A percentile compares a stretch with the other conserved stretches of the same genome.
Evolutionary conservation across 768 basidiomycete species (phyloP).

Genomic region (Phylloporus sp.): DNA sequence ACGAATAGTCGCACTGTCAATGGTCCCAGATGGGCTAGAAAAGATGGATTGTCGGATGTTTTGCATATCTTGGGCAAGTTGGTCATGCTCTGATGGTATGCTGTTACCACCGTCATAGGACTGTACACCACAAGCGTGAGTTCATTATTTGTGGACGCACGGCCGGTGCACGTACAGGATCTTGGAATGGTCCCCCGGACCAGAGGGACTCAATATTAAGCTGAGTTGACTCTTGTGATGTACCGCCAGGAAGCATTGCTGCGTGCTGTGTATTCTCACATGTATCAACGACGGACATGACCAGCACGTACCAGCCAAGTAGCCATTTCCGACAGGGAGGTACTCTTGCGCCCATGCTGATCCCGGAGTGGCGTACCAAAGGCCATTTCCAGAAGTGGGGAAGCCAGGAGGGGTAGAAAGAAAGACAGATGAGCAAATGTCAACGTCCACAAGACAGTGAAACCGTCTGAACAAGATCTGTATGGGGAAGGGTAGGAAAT

Average conservation of each 20-base stretch:
- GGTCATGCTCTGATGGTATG: constrained; percentile 38
- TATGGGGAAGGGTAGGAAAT: constrained; percentile 15
- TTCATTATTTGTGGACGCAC: neutral
- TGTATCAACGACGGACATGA: neutral
- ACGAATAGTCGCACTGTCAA: constrained; percentile 39
- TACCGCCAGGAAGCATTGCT: constrained; percentile 69
- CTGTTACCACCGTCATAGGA: constrained; percentile 73
- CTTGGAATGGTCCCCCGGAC: constrained; percentile 69
- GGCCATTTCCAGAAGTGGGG: constrained; percentile 67
- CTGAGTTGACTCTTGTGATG: constrained; percentile 54
- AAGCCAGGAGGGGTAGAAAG: constrained; percentile 43
- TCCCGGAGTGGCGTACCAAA: constrained; percentile 62
- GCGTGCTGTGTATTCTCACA: neutral
- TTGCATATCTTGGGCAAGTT: constrained; percentile 48
- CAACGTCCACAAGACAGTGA: constrained; percentile 16
- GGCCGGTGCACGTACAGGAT: constrained; percentile 42
- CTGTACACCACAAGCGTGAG: constrained; percentile 16
- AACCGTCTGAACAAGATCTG: constrained; percentile 17
- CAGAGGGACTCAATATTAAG: constrained; percentile 76
- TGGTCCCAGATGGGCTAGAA: constrained; percentile 53
- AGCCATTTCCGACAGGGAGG: constrained; percentile 74
- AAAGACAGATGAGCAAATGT: constrained; percentile 18
- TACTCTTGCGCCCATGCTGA: constrained; percentile 54
- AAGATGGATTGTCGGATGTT: constrained; percentile 56
- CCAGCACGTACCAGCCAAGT: constrained; percentile 49